Base-by-base conservation (phyloP, 2,329 filamentous ascomycete species). In the Fusarium kyushuense region DNA sequence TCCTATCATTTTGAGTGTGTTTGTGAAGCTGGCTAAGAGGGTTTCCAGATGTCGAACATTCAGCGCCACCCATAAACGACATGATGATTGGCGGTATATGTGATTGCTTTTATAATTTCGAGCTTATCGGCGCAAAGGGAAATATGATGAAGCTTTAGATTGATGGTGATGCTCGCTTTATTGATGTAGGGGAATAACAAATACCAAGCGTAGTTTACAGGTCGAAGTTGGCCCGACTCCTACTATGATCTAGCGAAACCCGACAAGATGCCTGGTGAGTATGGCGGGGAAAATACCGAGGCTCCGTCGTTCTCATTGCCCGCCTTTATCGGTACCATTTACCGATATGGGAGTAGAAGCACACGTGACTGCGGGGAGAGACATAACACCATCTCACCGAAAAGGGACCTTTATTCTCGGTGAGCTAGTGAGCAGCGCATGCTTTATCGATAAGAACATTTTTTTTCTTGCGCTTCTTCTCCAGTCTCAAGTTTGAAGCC, bases 11-110 rank as follows among this genome's bases (percentile, higher is more conserved):
- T 77, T 96, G 92, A 58, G 96, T 93, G 80, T 97, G 94, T 81
- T 99, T 99, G 69, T 94, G 93, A 79, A 99, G 97, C 84, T 98
- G 96, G 78, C 93, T 95, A 75, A 99, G 89, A 59, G 96, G 96
- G 80, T 99, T 99, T 76, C 91, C 93, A 70, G 92, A 94, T 65
- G 96, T 96, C 58, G 95, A 98, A 86, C 96, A 99, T 83, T 98
- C 96, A 74, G 95, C 92, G 74, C 95, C 94, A 81, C 93, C 92
- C 75, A 98, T 87, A 80, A 99, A 98, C 56, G 95, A 97, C 95
- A 99, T 98, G 71, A 65, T 84, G 74, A 54, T 61, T 59, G 63
- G 48, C 21, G 53, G 51, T 56, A 49, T 65, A 30, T 45, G 46
- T 45, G 14, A 42, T 53, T 49, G 40, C 25, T 52, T 32, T 64